Evolutionary conservation across 305 asterid genomes (phyloP).

Genomic region (Fraxinus xanthoxyloides): DNA sequence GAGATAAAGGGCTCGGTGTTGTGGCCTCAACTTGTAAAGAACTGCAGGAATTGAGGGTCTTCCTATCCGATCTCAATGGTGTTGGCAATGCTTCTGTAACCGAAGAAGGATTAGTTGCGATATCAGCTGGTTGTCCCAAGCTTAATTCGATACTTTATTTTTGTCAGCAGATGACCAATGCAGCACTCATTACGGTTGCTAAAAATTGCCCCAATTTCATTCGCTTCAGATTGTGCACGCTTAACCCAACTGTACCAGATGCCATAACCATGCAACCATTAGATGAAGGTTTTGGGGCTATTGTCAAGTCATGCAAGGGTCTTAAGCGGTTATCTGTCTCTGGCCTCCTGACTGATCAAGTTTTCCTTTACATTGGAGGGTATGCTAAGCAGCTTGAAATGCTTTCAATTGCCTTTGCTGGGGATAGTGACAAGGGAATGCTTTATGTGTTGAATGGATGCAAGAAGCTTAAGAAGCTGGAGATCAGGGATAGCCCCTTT

Average conservation of each 20-base stretch:
- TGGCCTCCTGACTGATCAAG: slow-evolving; percentile 67
- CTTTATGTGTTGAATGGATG: slow-evolving; percentile 75
- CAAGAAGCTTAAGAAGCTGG: slow-evolving; percentile 75
- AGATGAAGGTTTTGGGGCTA: slow-evolving; percentile 88
- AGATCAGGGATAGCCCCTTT: slow-evolving; percentile 77
- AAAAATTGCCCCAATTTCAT: slow-evolving; percentile 81
- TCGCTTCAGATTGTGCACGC: slow-evolving; percentile 62
- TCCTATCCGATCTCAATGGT: slow-evolving; percentile 50
- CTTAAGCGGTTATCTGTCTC: slow-evolving; percentile 73
- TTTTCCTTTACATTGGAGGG: slow-evolving; percentile 82
- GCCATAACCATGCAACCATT: slow-evolving; percentile 68
- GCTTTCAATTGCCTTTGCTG: slow-evolving; percentile 82
- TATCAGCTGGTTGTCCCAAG: slow-evolving; percentile 81
- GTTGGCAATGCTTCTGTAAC: slow-evolving; percentile 61
- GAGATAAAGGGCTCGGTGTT: slow-evolving; percentile 63
- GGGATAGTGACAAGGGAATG: slow-evolving; percentile 80
- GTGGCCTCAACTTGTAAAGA: slow-evolving; percentile 78
- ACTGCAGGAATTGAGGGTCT: slow-evolving; percentile 71
- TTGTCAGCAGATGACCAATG: slow-evolving; percentile 84
- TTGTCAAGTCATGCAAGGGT: slow-evolving; percentile 79
- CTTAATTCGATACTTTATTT: slow-evolving; percentile 65
- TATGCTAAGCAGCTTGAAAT: slow-evolving; percentile 84
- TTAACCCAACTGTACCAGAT: slow-evolving; percentile 62
- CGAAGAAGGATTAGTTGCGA: slow-evolving; percentile 69
- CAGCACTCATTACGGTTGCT: slow-evolving; percentile 74